Base-by-base conservation (phyloP, 257 asterid species). In the Nicotiana obtusifolia region DNA sequence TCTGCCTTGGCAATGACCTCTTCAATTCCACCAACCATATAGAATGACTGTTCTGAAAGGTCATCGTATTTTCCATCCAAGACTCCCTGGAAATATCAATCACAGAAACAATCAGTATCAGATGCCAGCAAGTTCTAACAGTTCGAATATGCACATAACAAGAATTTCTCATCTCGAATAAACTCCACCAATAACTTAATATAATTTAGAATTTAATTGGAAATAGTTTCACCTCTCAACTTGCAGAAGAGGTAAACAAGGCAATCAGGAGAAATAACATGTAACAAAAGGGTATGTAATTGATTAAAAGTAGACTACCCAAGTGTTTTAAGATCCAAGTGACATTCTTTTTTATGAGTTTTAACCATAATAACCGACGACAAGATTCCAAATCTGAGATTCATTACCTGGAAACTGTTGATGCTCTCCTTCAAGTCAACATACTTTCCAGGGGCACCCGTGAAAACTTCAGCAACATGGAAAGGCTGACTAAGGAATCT, bases 401-500 rank as follows among this genome's bases (percentile, higher is more conserved):
- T 31, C 1, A 30, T 80, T 91, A 95, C 99, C 99, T 95, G 99
- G 94, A 95, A 95, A 82, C 99, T 92, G 86, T 54, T 24, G 52
- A 95, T 89, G 82, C 99, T 92, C 89, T 95, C 99, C 94, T 95
- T 94, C 91, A 95, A 84, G 84, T 95, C 99, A 9, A 95, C 99
- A 62, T 95, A 95, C 86, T 95, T 95, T 2, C 98, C 99, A 28
- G 98, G 94, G 71, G 98, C 98, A 84, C 99, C 99, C 0, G 99
- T 95, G 90, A 95, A 95, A 77, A 95, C 99, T 91, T 95, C 99
- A 4, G 99, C 99, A 33, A 95, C 99, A 77, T 95, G 99, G 97
- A 95, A 95, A 73, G 99, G 99, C 88, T 95, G 99, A 88, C 99
- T 95, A 91, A 95, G 86, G 88, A 92, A 95, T 65, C 94, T 83